Base-by-base conservation (phyloP, 768 basidiomycete genomes). In the Hypholoma sublateritium region DNA sequence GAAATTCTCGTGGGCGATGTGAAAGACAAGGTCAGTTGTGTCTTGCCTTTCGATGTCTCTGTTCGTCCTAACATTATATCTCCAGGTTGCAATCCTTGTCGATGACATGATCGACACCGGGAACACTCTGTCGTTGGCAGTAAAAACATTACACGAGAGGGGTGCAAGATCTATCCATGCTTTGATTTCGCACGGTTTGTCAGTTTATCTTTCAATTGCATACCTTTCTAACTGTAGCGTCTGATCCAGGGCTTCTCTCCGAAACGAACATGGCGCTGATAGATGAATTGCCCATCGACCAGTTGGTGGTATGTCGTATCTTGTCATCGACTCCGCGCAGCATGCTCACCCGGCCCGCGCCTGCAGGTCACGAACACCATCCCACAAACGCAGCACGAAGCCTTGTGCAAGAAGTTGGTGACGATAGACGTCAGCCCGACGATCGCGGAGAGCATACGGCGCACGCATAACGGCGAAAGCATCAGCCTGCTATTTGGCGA, bases 21-120 rank as follows among this genome's bases (percentile, higher is more conserved):
- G 55, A 83, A 80, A 60, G 94, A 87, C 78, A 98, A 97, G 79
- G 92, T 83, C 63, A 45, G 72, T 37, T 5, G 50, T 42, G 54
- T 54, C 55, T 22, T 19, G 47, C 46, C 24, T 22, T 49, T 22
- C 34, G 17, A n/a, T n/a, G n/a, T n/a, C n/a, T n/a, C n/a, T n/a
- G 17, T 46, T 49, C 34, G 24, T 11, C 2, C 14, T 45, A 13
- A 8, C 48, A 58, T n/a, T 51, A 48, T 42, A 51, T 61, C 52
- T 12, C 56, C 54, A 94, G 90, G 82, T 95, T 52, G 95, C 92
- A 37, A 93, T 99, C 67, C 81, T 99, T 45, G 93, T 99, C 34
- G 97, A 99, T 70, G 97, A 99, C 68, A 98, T 99, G 96, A 89
- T 97, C 67, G 97, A 99, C 70, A 93, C 93, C 5, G 96, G 95